These are phyloP conservation scores for Tinospora cordifolia DNA, from an alignment of 164 flowering plant genomes.

Conservation along the genomic window DNA sequence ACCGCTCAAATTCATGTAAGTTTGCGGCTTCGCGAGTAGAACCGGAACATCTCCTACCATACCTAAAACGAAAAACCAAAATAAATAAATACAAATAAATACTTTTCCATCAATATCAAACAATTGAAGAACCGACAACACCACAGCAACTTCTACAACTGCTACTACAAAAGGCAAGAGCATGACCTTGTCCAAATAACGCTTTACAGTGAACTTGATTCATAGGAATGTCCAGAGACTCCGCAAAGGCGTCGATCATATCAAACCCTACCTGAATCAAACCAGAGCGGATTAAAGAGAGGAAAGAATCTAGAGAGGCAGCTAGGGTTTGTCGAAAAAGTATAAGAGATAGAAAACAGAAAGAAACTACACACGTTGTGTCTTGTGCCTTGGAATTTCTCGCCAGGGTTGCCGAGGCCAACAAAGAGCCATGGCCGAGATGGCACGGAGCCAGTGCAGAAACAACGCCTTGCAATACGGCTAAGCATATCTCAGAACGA, in stretches of 20 bases:
- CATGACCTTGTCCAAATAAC: conserved; percentile 66
- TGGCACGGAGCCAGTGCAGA: conserved; percentile 35
- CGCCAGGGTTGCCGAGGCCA: conserved; percentile 94
- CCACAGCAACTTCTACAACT: too few relatives aligned
- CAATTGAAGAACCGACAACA: too few relatives aligned
- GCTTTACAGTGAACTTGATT: conserved; percentile 69
- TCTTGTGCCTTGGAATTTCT: conserved; percentile 74
- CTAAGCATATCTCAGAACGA: conserved; percentile 25
- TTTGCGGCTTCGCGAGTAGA: conserved; percentile 92
- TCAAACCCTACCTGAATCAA: conserved; percentile 73
- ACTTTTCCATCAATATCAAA: too few relatives aligned
- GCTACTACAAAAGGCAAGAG: too few relatives aligned
- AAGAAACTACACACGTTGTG: conserved; percentile 66
- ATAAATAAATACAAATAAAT: too few relatives aligned
- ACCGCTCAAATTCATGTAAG: conserved; percentile 93
- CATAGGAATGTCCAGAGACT: conserved; percentile 59
- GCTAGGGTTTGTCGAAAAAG: not conserved
- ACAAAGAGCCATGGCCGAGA: conserved; percentile 84
- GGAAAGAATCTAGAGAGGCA: not conserved
- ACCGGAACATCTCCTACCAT: conserved; percentile 59
- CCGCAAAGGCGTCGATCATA: conserved; percentile 79
- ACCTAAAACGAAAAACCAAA: conserved; percentile 42
- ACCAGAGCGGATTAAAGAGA: not conserved
- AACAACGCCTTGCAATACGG: conserved; percentile 31
- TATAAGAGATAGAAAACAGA: not conserved